Base-by-base conservation (phyloP, 2,329 filamentous ascomycete species). In the Colletotrichum neosansevieriae region DNA sequence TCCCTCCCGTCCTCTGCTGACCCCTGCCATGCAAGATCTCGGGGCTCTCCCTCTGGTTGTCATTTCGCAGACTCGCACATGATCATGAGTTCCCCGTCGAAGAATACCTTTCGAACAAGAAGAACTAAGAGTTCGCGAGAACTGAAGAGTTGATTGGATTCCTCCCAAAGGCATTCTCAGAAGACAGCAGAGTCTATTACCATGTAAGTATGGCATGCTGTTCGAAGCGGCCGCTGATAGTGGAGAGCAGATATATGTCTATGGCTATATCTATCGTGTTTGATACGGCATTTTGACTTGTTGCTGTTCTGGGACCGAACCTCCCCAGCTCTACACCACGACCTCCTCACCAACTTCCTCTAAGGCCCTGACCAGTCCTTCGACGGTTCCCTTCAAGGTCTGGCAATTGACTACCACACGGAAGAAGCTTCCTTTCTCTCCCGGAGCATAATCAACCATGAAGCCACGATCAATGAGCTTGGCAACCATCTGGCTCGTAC, bases 391-490 rank as follows among this genome's bases (percentile, higher is more conserved):
- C 68, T 74, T 76, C 56, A 85, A 73, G 11, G 87, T 89, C 79
- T 87, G 85, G 59, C 81, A 81, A 72, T 89, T 89, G 4, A 89
- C 82, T 45, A 89, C 87, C 1, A 88, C 85, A n/a, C 87, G 80
- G 75, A 89, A 85, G 75, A 89, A 88, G 73, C 83, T 84, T 2
- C 87, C 87, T 68, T 76, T 79, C 6, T 83, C 80, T 2, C 86
- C 87, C 0, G 87, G 86, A n/a, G 87, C 85, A 72, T 88, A 89
- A 72, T 89, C 87, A 0, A 88, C 77, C 87, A 89, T 89, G 79
- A 86, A 89, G 0, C 87, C 87, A 53, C 86, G 77, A 3, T 73
- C 70, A 12, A 88, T 81, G 70, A 89, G 76, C 72, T 75, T 79
- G 57, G 77, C 75, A 1, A 84, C 86, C 74, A 88, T 86, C 9